Conservation (phyloP, 768 basidiomycete genomes). For the Mycena latifolia region DNA sequence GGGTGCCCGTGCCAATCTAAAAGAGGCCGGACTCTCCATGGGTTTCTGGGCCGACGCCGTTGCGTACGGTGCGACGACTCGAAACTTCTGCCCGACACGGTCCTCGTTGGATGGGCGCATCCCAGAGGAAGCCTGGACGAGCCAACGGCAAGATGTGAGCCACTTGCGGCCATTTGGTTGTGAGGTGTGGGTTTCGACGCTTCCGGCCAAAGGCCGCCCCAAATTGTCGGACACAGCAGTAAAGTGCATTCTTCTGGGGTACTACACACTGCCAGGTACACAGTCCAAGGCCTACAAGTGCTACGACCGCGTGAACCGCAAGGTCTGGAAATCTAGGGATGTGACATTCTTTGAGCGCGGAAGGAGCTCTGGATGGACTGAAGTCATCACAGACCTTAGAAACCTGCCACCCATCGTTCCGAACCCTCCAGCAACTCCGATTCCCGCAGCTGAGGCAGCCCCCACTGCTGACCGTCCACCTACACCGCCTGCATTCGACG, state of each 20-base stretch:
- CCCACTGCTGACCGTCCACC: not conserved
- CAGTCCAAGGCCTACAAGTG: slow-evolving; percentile 7
- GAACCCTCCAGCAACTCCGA: not conserved
- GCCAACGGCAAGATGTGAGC: not conserved
- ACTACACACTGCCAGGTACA: not conserved
- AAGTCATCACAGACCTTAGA: slow-evolving; percentile 4
- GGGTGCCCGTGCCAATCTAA: not conserved
- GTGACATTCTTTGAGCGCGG: slow-evolving; percentile 14
- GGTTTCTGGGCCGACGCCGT: slow-evolving; percentile 14
- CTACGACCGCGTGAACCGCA: not conserved
- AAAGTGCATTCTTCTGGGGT: slow-evolving; percentile 1
- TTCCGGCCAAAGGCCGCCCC: not conserved
- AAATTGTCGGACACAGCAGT: not conserved
- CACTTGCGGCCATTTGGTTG: slow-evolving; percentile 11
- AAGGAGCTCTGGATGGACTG: slow-evolving; percentile 9
- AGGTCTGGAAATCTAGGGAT: slow-evolving; percentile 8
- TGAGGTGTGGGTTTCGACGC: not conserved
- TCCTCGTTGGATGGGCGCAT: slow-evolving; percentile 14
- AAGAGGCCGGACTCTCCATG: not conserved
- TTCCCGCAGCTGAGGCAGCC: not conserved
- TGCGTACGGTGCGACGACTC: not conserved
- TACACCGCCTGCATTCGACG: no score
- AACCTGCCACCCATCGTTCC: slow-evolving; percentile 12
- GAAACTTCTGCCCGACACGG: slow-evolving; percentile 8
- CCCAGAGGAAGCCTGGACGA: slow-evolving; percentile 1